A percentile compares a stretch with the other conserved stretches of the same genome.
phyloP scores from a whole-genome alignment of 2,329 filamentous ascomycete species.

The Leptographium procerum region DNA sequence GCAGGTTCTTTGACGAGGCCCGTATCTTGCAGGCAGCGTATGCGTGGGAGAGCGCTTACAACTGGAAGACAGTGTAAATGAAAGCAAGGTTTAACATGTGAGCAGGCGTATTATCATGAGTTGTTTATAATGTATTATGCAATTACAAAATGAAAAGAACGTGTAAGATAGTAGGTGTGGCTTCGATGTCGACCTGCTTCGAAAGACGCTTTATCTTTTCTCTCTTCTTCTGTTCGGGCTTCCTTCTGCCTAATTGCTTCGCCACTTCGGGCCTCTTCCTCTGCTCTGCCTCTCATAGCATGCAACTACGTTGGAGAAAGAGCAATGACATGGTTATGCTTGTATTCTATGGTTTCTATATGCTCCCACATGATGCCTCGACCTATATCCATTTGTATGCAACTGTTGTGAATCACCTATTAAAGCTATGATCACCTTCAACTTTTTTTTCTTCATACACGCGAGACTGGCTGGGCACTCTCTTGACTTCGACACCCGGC shows the following conservation, averaged over 20 bases:
- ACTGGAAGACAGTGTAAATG: slow-evolving; percentile 7
- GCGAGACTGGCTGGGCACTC: background rate
- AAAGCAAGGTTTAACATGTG: background rate
- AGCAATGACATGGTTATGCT: background rate
- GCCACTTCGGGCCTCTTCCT: no score
- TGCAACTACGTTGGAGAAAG: no score
- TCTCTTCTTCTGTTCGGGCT: no score
- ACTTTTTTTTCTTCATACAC: no score
- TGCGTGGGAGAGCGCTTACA: slow-evolving; percentile 12
- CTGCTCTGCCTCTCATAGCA: no score
- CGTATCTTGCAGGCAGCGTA: slow-evolving; percentile 12
- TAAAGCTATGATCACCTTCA: background rate
- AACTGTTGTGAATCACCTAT: background rate
- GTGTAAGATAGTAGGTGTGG: no score
- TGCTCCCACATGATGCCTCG: background rate
- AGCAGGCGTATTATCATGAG: background rate
- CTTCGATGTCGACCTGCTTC: background rate
- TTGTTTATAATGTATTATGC: no score
- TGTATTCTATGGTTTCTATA: background rate
- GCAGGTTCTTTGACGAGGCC: slow-evolving; percentile 23
- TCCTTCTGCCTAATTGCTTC: no score
- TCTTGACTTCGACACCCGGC: background rate
- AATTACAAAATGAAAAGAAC: no score
- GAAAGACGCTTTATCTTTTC: background rate
- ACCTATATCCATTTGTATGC: background rate